Evolutionary conservation across 2,329 filamentous ascomycete genomes (phyloP).

Genomic region (Plectosphaerella plurivora): DNA sequence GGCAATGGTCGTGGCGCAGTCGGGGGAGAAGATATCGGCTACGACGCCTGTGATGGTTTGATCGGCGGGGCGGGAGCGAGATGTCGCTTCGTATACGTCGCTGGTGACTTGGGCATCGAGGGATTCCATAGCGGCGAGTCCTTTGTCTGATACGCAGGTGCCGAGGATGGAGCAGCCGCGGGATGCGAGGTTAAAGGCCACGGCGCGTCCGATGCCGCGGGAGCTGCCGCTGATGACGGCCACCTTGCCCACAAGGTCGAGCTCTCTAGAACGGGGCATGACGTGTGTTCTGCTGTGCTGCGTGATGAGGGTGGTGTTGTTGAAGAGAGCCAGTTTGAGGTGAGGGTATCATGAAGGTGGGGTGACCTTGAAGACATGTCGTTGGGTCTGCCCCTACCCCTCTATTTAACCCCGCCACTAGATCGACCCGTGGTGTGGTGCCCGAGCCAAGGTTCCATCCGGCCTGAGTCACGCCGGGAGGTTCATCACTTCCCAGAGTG

Average conservation of each 20-base stretch:
- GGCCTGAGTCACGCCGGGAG: too few relatives aligned
- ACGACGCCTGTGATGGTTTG: constrained; percentile 20
- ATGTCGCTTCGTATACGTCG: constrained; percentile 11
- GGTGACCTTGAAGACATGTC: too few relatives aligned
- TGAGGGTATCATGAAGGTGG: too few relatives aligned
- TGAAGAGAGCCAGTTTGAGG: too few relatives aligned
- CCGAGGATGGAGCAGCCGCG: constrained; percentile 25
- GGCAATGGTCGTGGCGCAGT: constrained; percentile 21
- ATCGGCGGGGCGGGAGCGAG: constrained; percentile 1
- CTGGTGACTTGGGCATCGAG: constrained; percentile 16
- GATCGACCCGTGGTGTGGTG: too few relatives aligned
- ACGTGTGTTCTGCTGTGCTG: neutral
- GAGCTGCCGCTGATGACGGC: constrained; percentile 61
- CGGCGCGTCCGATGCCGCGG: constrained; percentile 31
- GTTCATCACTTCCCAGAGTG: too few relatives aligned
- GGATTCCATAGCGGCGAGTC: constrained; percentile 14
- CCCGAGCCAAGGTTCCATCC: too few relatives aligned
- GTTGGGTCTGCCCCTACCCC: too few relatives aligned
- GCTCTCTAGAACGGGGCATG: neutral
- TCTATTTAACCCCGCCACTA: too few relatives aligned
- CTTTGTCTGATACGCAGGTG: constrained; percentile 19
- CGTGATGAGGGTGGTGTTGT: too few relatives aligned
- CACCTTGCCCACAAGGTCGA: constrained; percentile 37
- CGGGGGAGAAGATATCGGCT: constrained; percentile 22
- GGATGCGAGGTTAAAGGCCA: constrained; percentile 19